phyloP scores from a whole-genome alignment of 2,329 filamentous ascomycete genomes.

The Colletotrichum ledebouriae region DNA sequence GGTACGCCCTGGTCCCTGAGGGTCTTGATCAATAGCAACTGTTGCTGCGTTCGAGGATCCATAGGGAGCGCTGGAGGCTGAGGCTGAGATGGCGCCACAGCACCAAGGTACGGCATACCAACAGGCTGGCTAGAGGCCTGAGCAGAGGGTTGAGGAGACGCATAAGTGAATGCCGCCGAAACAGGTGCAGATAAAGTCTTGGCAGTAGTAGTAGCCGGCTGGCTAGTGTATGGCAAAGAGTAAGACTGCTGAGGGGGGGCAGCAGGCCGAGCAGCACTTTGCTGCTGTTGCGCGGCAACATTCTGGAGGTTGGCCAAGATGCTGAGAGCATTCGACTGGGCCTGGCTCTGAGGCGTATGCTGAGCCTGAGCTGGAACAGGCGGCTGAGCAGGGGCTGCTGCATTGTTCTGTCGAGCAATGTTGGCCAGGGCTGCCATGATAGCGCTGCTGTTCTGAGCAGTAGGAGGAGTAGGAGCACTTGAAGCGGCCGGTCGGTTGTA shows the following conservation, averaged over 20 bases:
- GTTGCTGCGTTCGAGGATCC: conserved; percentile 70
- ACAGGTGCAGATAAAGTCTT: not conserved
- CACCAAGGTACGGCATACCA: conserved; percentile 48
- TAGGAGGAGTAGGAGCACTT: conserved; percentile 54
- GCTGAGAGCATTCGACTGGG: conserved; percentile 25
- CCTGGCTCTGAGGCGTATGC: conserved; percentile 47
- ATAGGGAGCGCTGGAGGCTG: conserved; percentile 56
- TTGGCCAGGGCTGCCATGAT: conserved; percentile 86
- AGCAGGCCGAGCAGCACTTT: conserved; percentile 11
- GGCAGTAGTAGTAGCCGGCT: conserved; percentile 71
- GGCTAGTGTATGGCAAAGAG: conserved; percentile 53
- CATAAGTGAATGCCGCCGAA: conserved; percentile 54
- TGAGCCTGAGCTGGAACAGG: conserved; percentile 14
- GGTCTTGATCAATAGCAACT: conserved; percentile 80
- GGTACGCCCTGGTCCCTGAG: conserved; percentile 81
- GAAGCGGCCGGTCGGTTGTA: conserved; percentile 47
- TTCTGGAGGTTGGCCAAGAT: conserved; percentile 32
- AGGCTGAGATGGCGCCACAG: conserved; percentile 44
- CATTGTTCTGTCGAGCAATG: conserved; percentile 81
- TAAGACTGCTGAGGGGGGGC: conserved; percentile 20
- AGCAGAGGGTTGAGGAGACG: conserved; percentile 51
- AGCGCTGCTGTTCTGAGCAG: conserved; percentile 64
- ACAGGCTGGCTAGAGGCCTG: conserved; percentile 44
- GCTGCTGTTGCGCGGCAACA: conserved; percentile 24
- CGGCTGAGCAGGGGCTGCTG: conserved; percentile 48